Evolutionary conservation across 192 early-diverging fungal species (phyloP), one percentile per base, ranked within the genome.

Genomic region (Dimargaris xerosporica): DNA sequence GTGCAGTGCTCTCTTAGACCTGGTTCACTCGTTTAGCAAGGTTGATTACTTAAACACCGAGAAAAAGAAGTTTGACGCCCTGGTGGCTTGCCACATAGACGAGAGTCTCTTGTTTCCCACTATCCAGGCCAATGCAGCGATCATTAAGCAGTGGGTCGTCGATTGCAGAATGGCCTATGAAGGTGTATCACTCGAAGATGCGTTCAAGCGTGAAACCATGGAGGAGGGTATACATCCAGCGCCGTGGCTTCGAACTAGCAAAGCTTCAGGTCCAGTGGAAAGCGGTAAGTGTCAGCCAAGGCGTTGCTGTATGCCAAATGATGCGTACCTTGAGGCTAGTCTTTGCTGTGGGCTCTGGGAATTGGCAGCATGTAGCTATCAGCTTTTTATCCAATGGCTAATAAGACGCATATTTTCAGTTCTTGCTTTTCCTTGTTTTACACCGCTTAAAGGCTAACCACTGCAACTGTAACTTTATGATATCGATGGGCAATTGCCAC

Each of bases 11-110:
- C 67, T 91, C 70, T 67, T 89, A 39, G 70, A 84, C 50, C 71
- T 92, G 41, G 69, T 83, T 15, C 65, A 70, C 23, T 80, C 81
- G 21, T 88, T 84, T 65, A 80, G 80, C 58, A 61, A 62, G 25
- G 61, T 79, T 16, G 74, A 72, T 21, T 66, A 75, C 51, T 76
- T 84, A 21, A 75, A 65, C 1, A 75, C 75, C 44, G 84, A 89
- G 39, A 71, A 79, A 29, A 73, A 76, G 25, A 68, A 76, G 17
- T 88, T 88, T 66, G 67, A 73, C 3, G 71, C 75, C 19, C 66
- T 89, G 23, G 68, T 81, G 17, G 79, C 88, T 7, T 93, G 90
- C 44, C 85, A 91, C 53, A 74, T 96, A 56, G 90, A 96, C 65
- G 83, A 89, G 60, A 77, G 79, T 10, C 61, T 77, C 34, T 48